Base-by-base conservation (phyloP, 2,329 filamentous ascomycete species). In the Zalaria sp. region DNA sequence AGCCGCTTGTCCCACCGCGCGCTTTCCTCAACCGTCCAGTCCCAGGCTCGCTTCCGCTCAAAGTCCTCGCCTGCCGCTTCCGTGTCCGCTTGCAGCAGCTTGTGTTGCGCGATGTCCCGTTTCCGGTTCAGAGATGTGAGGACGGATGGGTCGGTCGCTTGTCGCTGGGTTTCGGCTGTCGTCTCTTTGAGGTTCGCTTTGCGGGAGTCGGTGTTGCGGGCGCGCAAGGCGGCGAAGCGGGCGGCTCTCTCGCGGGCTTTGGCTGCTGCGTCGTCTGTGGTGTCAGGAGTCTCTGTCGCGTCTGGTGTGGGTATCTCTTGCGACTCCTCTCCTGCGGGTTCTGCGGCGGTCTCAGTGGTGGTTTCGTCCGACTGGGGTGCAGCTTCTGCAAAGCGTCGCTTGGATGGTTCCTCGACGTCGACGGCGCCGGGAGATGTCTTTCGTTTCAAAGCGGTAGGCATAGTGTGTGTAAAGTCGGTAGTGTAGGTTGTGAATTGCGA, bases 21-120 rank as follows among this genome's bases (percentile, higher is more conserved):
- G 52, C 79, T 83, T 65, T 98, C 91, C 49, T 98, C 91, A 5
- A 89, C 69, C 1, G 91, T 98, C 84, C 91, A 98, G 66, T 96
- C 91, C 91, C 91, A 98, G 1, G 91, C 91, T 34, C 91, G 80
- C 65, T 96, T 95, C 51, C 91, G 83, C 70, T 98, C 91, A 57
- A 96, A 98, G 61, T 96, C 91, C 42, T 84, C 86, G 29, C 87
- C 87, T 0, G 73, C 69, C 11, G 84, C 85, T 59, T 88, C 84
- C 2, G 87, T 80, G 54, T 95, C 87, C 3, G 87, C 85, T 67
- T 94, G 94, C 35, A 95, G 73, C 0, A 98, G 76, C 57, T 96
- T 98, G 60, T 95, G 86, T 4, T 82, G 79, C 18, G 91, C 89
- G 50, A 91, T 79, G 42, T 85, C 88, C 54, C 86, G 83, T 55